Conservation (phyloP, 2,329 filamentous ascomycete species). For the Aureobasidium pullulans region DNA sequence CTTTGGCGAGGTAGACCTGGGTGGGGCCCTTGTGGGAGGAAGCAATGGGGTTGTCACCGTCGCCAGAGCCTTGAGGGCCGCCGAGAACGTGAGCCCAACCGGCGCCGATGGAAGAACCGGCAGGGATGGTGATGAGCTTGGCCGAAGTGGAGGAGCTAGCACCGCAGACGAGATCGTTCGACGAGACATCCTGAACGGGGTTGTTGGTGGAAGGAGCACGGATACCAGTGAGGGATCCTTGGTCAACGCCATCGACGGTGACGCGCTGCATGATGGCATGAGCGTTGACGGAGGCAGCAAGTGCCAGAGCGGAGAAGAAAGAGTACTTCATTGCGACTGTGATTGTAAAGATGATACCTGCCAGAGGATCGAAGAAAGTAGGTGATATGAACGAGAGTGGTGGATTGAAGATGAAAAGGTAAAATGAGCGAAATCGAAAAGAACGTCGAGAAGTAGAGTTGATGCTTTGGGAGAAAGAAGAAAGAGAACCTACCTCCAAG, state of each 20-base stretch:
- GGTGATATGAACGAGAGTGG: slow-evolving; percentile 8
- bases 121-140: slow-evolving; percentile 7
- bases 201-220: slow-evolving; percentile 35
- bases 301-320: slow-evolving; percentile 26
- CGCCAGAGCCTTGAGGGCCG: slow-evolving; percentile 12
- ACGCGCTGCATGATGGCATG: slow-evolving; percentile 25
- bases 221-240: slow-evolving; percentile 42
- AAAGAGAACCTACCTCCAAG: neutral
- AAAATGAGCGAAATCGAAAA: neutral
- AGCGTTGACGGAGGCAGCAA: slow-evolving; percentile 24
- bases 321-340: slow-evolving; percentile 16
- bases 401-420: neutral
- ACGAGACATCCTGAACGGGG: slow-evolving; percentile 29
- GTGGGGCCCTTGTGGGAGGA: slow-evolving; percentile 20
- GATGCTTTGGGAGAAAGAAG: slow-evolving; percentile 1
- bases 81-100: slow-evolving; percentile 14
- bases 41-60: slow-evolving; percentile 17
- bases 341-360: neutral
- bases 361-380: neutral
- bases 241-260: slow-evolving; percentile 36
- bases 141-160: slow-evolving; percentile 24
- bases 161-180: slow-evolving; percentile 29
- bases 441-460: neutral
- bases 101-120: slow-evolving; percentile 16
- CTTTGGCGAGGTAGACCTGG: slow-evolving; percentile 25